These are phyloP conservation scores for Yamadazyma takamatsuzukensis DNA, from an alignment of 805 yeast species.

Conservation along the genomic window DNA sequence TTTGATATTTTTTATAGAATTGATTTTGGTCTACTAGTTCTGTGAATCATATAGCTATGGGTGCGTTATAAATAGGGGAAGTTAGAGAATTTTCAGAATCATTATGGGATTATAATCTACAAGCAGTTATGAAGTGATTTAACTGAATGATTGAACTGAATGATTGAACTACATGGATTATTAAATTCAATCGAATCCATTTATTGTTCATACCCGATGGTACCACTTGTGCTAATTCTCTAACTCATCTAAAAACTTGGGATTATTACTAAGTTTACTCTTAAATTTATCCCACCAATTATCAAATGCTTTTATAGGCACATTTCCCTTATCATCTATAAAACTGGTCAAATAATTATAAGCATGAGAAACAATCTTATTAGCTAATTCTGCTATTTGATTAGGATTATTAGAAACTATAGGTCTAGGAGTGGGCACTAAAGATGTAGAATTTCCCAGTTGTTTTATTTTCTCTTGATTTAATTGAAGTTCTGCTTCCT, in stretches of 20 bases:
- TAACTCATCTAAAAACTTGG: conserved; percentile 63
- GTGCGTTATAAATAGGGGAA: no score
- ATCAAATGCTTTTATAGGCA: conserved; percentile 82
- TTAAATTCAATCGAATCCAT: no score
- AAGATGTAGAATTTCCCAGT: conserved; percentile 9
- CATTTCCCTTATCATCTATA: conserved; percentile 73
- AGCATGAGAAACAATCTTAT: conserved; percentile 86
- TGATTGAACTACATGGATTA: no score
- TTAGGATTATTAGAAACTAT: conserved; percentile 15
- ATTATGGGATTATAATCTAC: no score
- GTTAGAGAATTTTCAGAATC: no score
- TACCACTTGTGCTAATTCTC: no score
- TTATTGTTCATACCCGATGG: no score
- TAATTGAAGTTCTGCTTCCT: conserved; percentile 59
- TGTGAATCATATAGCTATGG: no score
- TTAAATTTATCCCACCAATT: conserved; percentile 95
- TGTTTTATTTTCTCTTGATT: conserved; percentile 33
- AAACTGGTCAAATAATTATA: conserved; percentile 90
- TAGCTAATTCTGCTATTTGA: conserved; percentile 60
- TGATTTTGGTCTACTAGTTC: no score
- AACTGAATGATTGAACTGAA: no score
- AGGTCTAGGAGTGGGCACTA: conserved; percentile 16
- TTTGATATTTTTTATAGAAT: no score
- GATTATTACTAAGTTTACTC: conserved; percentile 71
- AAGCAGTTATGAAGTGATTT: no score